Base-by-base conservation (phyloP, 2,329 filamentous ascomycete genomes). In the Colletotrichum tabaci region DNA sequence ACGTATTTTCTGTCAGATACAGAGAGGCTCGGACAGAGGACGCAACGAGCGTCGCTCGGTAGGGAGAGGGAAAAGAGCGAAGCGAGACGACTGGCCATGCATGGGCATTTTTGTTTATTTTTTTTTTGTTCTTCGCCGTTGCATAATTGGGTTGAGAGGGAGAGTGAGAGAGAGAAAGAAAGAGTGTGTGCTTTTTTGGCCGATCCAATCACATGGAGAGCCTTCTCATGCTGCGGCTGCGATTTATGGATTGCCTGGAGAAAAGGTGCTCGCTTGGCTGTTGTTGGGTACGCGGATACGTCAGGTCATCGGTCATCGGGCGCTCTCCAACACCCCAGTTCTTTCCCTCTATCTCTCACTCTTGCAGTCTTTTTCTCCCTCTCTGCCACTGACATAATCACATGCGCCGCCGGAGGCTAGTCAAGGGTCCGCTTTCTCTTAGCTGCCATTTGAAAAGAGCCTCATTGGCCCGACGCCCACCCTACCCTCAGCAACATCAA, bases 351-450 rank as follows among this genome's bases (percentile, higher is more conserved):
- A 15, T 15, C n/a, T 21, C 35, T 38, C 35, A 2, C 35, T 3
- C 35, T 38, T 38, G 35, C 35, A 38, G 35, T 38, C 35, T 67
- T 44, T 38, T 9, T 26, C n/a, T 46, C 21, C 8, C n/a, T 30
- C 42, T 21, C 55, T 68, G 68, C 57, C 68, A 64, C 57, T 71
- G 68, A 66, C 65, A 67, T 67, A 67, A 67, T 67, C 58, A 71
- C 58, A 71, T 68, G 68, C 53, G 58, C 21, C 40, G 58, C 35
- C 46, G 52, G 52, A 50, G 44, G 18, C 46, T 49, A 67, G 65
- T 44, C 18, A n/a, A 40, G 6, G 46, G 15, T 21, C 52, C 52
- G 58, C 50, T 52, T 16, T 16, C 35, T 40, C 44, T 47, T 46
- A 40, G 65, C 50, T 53, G 12, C 52, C 52, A 60, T 47, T 47